These are phyloP conservation scores for Ascochyta clinopodiicola DNA, from an alignment of 2,329 filamentous ascomycete genomes.

Conservation along the genomic window DNA sequence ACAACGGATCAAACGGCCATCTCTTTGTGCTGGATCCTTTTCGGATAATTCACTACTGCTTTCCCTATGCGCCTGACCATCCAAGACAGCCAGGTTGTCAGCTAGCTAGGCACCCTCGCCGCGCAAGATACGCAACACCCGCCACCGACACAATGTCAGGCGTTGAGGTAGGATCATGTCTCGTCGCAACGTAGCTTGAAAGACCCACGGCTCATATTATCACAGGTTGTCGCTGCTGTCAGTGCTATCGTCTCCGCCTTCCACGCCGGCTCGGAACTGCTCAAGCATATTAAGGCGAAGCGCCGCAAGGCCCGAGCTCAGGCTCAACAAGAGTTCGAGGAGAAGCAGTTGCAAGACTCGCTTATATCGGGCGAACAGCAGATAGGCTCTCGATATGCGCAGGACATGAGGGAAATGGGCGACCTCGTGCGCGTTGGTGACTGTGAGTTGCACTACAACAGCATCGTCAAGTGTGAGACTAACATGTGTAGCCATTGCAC, in stretches of 20 bases:
- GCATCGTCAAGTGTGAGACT: constrained; percentile 14
- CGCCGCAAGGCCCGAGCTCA: constrained; percentile 36
- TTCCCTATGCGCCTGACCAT: neutral
- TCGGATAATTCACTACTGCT: neutral
- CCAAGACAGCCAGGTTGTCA: neutral
- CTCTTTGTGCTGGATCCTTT: too few relatives aligned
- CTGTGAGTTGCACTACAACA: constrained; percentile 32
- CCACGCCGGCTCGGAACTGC: constrained; percentile 50
- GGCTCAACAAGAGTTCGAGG: constrained; percentile 40
- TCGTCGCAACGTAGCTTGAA: neutral
- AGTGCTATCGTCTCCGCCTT: constrained; percentile 53
- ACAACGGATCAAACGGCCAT: neutral
- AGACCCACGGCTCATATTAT: neutral
- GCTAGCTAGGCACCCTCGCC: neutral
- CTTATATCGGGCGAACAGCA: constrained; percentile 47
- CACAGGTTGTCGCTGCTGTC: constrained; percentile 50
- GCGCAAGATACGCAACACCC: neutral
- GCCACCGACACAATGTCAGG: constrained; percentile 29
- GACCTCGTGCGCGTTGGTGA: constrained; percentile 48
- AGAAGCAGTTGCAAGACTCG: constrained; percentile 49
- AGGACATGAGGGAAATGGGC: constrained; percentile 46
- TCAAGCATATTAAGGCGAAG: constrained; percentile 45
- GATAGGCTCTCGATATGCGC: constrained; percentile 42
- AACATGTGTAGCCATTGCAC: constrained; percentile 38
- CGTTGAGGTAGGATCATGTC: constrained; percentile 32